A percentile compares a stretch with the other conserved stretches of the same genome.
These are phyloP conservation scores for Chrysosporium keratinophilum DNA, from an alignment of 2,329 filamentous ascomycete species.

Conservation along the genomic window DNA sequence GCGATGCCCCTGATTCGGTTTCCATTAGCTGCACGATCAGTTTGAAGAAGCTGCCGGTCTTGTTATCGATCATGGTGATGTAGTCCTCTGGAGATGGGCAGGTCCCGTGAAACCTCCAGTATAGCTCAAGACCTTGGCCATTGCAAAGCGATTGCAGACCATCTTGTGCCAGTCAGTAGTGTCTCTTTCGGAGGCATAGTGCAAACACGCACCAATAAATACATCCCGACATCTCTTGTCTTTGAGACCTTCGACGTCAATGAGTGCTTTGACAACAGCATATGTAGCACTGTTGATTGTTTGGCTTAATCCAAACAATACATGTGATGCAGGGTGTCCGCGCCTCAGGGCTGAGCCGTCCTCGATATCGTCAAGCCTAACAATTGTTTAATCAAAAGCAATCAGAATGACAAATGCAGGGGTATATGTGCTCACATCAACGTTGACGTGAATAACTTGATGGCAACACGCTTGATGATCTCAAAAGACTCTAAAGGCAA, in stretches of 20 bases:
- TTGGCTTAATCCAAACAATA: conserved; percentile 29
- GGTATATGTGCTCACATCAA: not conserved
- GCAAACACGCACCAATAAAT: not conserved
- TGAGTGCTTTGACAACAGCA: not conserved
- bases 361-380: conserved; percentile 32
- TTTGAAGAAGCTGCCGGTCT: conserved; percentile 37
- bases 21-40: conserved; percentile 39
- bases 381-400: not conserved
- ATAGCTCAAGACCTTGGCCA: conserved; percentile 40
- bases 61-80: conserved; percentile 24
- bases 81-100: conserved; percentile 23
- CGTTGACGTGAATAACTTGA: not conserved
- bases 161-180: conserved; percentile 19
- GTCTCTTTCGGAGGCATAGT: not conserved
- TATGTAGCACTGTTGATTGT: conserved; percentile 32
- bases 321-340: conserved; percentile 28
- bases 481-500: not conserved
- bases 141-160: conserved; percentile 39
- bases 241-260: not conserved
- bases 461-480: not conserved
- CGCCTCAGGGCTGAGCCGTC: conserved; percentile 29
- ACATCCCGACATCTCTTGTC: not conserved
- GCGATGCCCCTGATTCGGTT: conserved; percentile 18
- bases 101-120: conserved; percentile 35
- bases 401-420: not conserved